A percentile compares a stretch with the other conserved stretches of the same genome.
These are phyloP conservation scores for Trichoderma erinaceum DNA, from an alignment of 495 filamentous ascomycete species.

Conservation along the genomic window DNA sequence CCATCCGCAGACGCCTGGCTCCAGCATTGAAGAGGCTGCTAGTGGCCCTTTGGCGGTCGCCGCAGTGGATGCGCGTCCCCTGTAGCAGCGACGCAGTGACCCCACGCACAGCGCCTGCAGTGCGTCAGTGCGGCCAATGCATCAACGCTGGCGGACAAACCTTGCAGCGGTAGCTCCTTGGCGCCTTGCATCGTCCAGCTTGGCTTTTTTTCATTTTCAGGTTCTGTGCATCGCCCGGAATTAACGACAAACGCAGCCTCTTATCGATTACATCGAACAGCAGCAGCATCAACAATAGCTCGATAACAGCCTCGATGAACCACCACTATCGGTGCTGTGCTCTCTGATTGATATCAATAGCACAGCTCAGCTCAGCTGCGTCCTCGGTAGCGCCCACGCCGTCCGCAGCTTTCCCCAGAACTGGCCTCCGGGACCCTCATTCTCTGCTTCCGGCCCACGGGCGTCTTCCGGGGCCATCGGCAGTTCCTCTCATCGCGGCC, in stretches of 20 bases:
- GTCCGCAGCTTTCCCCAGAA: neutral
- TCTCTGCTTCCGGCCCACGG: neutral
- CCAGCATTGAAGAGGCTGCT: no score
- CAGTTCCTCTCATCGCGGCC: neutral
- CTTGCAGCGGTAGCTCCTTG: conserved; percentile 7
- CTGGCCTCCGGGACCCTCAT: neutral
- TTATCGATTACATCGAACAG: no score
- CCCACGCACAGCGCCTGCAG: neutral
- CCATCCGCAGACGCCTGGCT: no score
- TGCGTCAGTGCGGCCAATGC: neutral
- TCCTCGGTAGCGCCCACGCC: neutral
- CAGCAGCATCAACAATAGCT: no score
- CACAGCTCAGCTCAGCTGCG: neutral
- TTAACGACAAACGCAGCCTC: no score
- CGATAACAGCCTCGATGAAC: no score
- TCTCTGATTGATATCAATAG: no score
- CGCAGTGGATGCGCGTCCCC: neutral
- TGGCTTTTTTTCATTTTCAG: neutral
- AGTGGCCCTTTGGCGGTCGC: no score
- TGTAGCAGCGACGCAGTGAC: neutral
- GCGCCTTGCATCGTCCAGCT: neutral
- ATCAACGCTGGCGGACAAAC: neutral
- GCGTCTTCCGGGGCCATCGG: conserved; percentile 3
- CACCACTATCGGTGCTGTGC: neutral
- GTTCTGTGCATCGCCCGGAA: neutral